These are phyloP conservation scores for Fraxinus platypoda DNA, from an alignment of 305 asterid species.

Conservation along the genomic window DNA sequence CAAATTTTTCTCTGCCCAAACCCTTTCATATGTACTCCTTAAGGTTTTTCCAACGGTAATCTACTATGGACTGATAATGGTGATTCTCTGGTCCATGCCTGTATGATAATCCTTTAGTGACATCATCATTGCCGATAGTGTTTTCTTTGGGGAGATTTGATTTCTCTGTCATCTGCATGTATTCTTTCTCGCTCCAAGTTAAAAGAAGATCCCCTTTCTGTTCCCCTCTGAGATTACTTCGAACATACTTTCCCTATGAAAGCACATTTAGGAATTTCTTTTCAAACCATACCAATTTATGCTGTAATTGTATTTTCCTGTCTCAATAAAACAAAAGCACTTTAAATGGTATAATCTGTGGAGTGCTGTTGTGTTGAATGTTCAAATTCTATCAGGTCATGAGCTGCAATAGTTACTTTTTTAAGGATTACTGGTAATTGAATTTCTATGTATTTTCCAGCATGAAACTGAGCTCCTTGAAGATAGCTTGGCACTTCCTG, in stretches of 20 bases:
- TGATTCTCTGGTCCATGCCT: background rate
- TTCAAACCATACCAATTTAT: background rate
- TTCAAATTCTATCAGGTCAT: background rate
- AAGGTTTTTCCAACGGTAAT: background rate
- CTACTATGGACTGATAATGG: background rate
- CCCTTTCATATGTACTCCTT: background rate
- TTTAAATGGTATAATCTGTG: background rate
- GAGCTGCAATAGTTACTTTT: background rate
- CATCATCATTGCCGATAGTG: background rate
- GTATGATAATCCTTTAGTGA: background rate
- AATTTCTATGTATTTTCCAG: constrained; percentile 40
- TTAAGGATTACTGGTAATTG: constrained; percentile 5
- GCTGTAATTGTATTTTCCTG: background rate
- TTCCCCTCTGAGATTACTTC: background rate
- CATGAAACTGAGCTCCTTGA: constrained; percentile 88
- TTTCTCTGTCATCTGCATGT: background rate
- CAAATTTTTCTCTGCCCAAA: background rate
- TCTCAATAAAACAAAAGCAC: background rate
- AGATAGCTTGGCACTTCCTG: constrained; percentile 79
- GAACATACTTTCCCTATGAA: background rate
- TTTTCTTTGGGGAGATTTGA: background rate
- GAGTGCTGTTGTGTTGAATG: background rate
- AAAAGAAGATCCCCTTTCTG: background rate
- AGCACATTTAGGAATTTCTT: background rate
- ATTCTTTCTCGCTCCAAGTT: background rate